Evolutionary conservation across 129 eudicot genomes (phyloP).

Genomic region (Flaveria brownii): DNA sequence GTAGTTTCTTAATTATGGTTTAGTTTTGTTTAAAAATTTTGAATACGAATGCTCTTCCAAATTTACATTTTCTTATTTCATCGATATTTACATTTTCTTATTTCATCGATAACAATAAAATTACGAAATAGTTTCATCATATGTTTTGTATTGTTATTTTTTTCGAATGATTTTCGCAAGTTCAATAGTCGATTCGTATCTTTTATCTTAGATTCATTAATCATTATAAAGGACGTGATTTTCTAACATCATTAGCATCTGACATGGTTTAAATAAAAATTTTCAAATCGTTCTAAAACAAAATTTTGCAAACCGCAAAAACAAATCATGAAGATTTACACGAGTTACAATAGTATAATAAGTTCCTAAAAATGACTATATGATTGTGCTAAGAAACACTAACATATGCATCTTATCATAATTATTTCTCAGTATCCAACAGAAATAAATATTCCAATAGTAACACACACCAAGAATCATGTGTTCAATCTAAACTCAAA

Average conservation of each 20-base stretch:
- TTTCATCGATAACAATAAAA: background rate
- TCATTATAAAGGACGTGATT: background rate
- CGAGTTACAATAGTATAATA: background rate
- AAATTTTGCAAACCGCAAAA: background rate
- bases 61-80: too few relatives aligned
- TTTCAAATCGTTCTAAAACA: too few relatives aligned
- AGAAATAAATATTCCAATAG: background rate
- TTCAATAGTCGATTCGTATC: background rate
- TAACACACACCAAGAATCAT: background rate
- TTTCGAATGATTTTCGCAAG: background rate
- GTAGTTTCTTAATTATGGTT: too few relatives aligned
- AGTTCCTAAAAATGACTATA: background rate
- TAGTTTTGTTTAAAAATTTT: too few relatives aligned
- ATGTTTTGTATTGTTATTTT: background rate
- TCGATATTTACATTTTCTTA: too few relatives aligned
- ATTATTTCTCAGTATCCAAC: background rate
- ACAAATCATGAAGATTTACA: background rate
- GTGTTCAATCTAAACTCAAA: background rate
- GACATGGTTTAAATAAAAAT: too few relatives aligned
- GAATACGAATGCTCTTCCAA: too few relatives aligned
- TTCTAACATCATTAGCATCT: background rate
- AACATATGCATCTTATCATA: background rate
- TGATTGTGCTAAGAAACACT: background rate
- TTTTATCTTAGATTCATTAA: background rate
- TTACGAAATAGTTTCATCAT: background rate